These are phyloP conservation scores for Lotus japonicus DNA, from an alignment of 306 rosid species.

Conservation along the genomic window DNA sequence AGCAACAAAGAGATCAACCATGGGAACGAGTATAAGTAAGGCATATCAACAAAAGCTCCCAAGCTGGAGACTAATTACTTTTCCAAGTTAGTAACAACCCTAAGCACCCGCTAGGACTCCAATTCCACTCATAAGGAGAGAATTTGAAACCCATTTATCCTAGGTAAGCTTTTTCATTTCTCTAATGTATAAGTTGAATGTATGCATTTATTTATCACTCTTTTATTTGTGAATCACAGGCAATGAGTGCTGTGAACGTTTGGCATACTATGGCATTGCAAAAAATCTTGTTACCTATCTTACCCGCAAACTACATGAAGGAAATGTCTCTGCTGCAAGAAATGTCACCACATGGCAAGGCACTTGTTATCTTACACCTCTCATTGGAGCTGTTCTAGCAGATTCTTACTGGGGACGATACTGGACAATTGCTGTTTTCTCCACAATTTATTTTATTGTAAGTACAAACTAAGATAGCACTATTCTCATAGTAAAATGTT, in stretches of 20 bases:
- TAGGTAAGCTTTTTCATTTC: conserved; percentile 34
- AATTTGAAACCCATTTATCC: conserved; percentile 54
- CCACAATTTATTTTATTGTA: conserved; percentile 74
- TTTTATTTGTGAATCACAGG: conserved; percentile 41
- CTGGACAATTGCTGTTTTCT: conserved; percentile 89
- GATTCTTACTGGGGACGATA: conserved; percentile 99
- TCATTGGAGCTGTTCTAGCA: conserved; percentile 86
- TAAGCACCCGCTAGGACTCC: too few relatives aligned
- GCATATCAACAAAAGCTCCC: too few relatives aligned
- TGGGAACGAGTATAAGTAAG: too few relatives aligned
- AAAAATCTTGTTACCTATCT: conserved; percentile 92
- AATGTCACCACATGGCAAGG: conserved; percentile 97
- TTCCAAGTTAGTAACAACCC: too few relatives aligned
- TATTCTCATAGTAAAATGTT: neutral
- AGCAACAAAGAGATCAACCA: too few relatives aligned
- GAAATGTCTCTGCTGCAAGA: conserved; percentile 89
- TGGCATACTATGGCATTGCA: conserved; percentile 94
- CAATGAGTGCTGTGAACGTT: conserved; percentile 82
- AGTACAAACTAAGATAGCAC: conserved; percentile 10
- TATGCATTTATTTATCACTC: conserved; percentile 5
- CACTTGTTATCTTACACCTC: conserved; percentile 97
- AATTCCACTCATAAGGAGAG: too few relatives aligned
- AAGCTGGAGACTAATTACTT: too few relatives aligned
- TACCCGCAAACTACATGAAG: conserved; percentile 67
- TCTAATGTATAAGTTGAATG: neutral